These are phyloP conservation scores for Pseudogymnoascus sp. DNA, from an alignment of 2,329 filamentous ascomycete genomes.

Conservation along the genomic window DNA sequence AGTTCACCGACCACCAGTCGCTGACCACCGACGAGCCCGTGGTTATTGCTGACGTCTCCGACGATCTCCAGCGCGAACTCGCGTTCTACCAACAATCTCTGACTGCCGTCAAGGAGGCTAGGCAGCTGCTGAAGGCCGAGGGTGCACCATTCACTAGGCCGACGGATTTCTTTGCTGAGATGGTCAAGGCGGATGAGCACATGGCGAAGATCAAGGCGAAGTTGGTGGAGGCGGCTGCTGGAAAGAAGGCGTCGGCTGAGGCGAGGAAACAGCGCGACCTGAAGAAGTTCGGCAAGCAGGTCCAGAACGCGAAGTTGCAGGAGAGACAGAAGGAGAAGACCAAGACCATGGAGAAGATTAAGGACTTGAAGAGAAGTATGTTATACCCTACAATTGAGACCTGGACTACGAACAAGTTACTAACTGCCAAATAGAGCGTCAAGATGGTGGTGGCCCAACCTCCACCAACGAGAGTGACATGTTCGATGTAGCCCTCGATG, in stretches of 20 bases:
- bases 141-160: slow-evolving; percentile 80
- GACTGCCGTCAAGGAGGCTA: slow-evolving; percentile 66
- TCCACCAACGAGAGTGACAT: slow-evolving; percentile 74
- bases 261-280: slow-evolving; percentile 86
- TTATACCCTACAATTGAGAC: slow-evolving; percentile 21
- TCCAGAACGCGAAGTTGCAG: slow-evolving; percentile 91
- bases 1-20: slow-evolving; percentile 78
- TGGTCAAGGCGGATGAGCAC: slow-evolving; percentile 97
- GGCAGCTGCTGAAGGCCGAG: slow-evolving; percentile 70
- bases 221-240: slow-evolving; percentile 81
- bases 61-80: slow-evolving; percentile 86
- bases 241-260: slow-evolving; percentile 87
- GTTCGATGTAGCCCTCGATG: slow-evolving; percentile 83
- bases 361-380: slow-evolving; percentile 89
- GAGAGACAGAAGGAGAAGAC: slow-evolving; percentile 89
- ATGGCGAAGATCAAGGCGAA: slow-evolving; percentile 96
- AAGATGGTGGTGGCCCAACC: slow-evolving; percentile 51
- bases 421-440: slow-evolving; percentile 59
- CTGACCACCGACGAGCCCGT: slow-evolving; percentile 62
- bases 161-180: slow-evolving; percentile 95
- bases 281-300: slow-evolving; percentile 99
- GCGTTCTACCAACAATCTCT: slow-evolving; percentile 89
- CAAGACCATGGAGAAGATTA: slow-evolving; percentile 92
- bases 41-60: slow-evolving; percentile 73
- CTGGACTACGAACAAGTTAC: slow-evolving; percentile 10